A percentile compares a stretch with the other conserved stretches of the same genome.
Evolutionary conservation across 257 asterid genomes (phyloP).

Genomic region (Striga asiatica): DNA sequence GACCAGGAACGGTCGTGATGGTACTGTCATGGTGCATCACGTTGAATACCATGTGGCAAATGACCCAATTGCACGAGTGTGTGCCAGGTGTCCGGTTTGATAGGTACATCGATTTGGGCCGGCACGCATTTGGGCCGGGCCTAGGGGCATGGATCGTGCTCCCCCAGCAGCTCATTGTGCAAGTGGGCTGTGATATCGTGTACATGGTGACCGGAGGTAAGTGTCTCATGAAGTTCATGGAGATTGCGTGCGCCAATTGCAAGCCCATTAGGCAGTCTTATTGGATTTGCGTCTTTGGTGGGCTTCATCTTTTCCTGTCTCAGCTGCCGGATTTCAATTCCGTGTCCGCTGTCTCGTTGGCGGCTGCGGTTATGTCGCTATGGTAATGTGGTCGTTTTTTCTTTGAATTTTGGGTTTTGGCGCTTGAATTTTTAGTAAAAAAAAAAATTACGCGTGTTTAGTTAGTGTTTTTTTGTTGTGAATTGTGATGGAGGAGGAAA

Average conservation of each 20-base stretch:
- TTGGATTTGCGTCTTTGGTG: slow-evolving; percentile 89
- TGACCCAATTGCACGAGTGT: slow-evolving; percentile 79
- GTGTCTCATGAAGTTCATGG: slow-evolving; percentile 64
- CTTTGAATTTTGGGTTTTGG: too few relatives aligned
- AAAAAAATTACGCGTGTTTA: too few relatives aligned
- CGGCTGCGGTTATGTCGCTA: slow-evolving; percentile 87
- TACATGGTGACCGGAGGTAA: slow-evolving; percentile 92
- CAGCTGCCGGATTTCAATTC: slow-evolving; percentile 81
- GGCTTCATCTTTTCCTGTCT: slow-evolving; percentile 72
- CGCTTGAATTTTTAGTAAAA: too few relatives aligned
- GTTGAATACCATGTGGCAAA: slow-evolving; percentile 82
- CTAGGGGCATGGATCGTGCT: slow-evolving; percentile 81
- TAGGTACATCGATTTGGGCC: slow-evolving; percentile 57
- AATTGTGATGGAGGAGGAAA: too few relatives aligned
- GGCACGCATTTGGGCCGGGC: slow-evolving; percentile 60
- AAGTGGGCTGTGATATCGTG: slow-evolving; percentile 81
- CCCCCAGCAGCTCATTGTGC: slow-evolving; percentile 82
- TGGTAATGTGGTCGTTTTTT: slow-evolving; percentile 26
- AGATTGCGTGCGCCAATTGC: slow-evolving; percentile 54
- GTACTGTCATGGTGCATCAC: slow-evolving; percentile 69
- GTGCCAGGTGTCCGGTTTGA: slow-evolving; percentile 80
- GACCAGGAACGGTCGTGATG: slow-evolving; percentile 72
- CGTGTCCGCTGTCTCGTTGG: slow-evolving; percentile 67
- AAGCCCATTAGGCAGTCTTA: slow-evolving; percentile 52
- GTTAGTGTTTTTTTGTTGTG: too few relatives aligned